Base-by-base conservation (phyloP, 305 asterid species). In the Fraxinus sp. region DNA sequence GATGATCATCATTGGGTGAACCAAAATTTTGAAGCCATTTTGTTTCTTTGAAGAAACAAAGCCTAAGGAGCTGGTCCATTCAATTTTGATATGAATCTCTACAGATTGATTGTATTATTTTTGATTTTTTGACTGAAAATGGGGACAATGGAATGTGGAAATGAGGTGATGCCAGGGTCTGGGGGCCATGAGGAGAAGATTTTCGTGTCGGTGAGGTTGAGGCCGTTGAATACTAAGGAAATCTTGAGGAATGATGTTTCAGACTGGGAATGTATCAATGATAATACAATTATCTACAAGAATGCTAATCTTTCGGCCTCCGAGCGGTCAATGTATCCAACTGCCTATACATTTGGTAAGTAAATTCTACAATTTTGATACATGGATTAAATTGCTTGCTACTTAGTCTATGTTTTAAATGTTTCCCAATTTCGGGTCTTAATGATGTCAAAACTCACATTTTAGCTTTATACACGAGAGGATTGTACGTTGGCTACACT, bases 231-330 rank as follows among this genome's bases (percentile, higher is more conserved):
- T 89, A 85, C 83, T 57, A 94, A 89, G 86, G 99, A 97, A 80
- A 87, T 91, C 78, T 74, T 82, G 82, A 91, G 92, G 87, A 92
- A 90, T 85, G 98, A 94, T 86, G 94, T 86, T 83, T 88, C 97
- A 36, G 99, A 97, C 85, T 97, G 99, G 99, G 99, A 94, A 66
- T 97, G 98, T 86, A 88, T 97, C 85, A 93, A 90, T 83, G 97
- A 94, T 13, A 88, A 90, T 28, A 93, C 97, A 8, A 82, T 97
- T 85, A 83, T 94, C 76, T 91, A 91, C 91, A 95, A 89, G 94
- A 95, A 92, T 90, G 91, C 80, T n/a, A 85, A 84, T 83, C 89
- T 92, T 62, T 90, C 93, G 9, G 89, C 92, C 0, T 86, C 98
- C 5, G 99, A 97, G 62, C 91, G 98, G 83, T 91, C 97, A 20